Evolutionary conservation across 2,329 filamentous ascomycete species (phyloP), one percentile per base, ranked within the genome.

Genomic region (Pseudopithomyces chartarum): DNA sequence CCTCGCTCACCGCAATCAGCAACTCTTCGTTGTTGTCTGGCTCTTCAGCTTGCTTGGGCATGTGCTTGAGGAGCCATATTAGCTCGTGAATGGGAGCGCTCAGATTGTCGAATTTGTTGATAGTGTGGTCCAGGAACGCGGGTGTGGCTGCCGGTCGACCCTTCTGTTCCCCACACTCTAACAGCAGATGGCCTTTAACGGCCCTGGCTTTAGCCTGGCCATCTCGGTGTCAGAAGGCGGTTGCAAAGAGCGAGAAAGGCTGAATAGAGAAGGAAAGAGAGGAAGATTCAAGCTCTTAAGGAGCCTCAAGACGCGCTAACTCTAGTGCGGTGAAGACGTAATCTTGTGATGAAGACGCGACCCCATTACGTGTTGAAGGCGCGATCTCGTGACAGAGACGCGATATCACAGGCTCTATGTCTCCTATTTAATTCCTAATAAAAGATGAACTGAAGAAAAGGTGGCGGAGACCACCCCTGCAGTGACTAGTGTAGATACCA

Each of bases 281-380:
- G 17, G 34, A 38, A 61, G 56, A 49, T 38, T 59, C 57, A 59
- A 62, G 60, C 55, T 56, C 39, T 34, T 8, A 38, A n/a, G 32
- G 7, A 13, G 32, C 32, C 32, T 33, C 13, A 13, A 33, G 32
- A 13, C 32, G 7, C 32, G 32, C 7, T 7, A 33, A 7, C 32
- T 33, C 32, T 33, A 33, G 32, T 33, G 32, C 32, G 32, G 13
- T 7, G 32, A 13, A 7, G 32, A 7, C 32, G 7, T 33, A 7
- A 13, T 33, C 32, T 33, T 33, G 32, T 33, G 32, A n/a, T n/a
- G n/a, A n/a, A n/a, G n/a, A n/a, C n/a, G n/a, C n/a, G n/a, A n/a
- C n/a, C n/a, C n/a, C n/a, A n/a, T n/a, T n/a, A n/a, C n/a, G n/a
- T n/a, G n/a, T n/a, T n/a, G n/a, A n/a, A n/a, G n/a, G n/a, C n/a